Evolutionary conservation across 2,329 filamentous ascomycete species (phyloP), one percentile per base, ranked within the genome.

Genomic region (Penicillium janthinellum): DNA sequence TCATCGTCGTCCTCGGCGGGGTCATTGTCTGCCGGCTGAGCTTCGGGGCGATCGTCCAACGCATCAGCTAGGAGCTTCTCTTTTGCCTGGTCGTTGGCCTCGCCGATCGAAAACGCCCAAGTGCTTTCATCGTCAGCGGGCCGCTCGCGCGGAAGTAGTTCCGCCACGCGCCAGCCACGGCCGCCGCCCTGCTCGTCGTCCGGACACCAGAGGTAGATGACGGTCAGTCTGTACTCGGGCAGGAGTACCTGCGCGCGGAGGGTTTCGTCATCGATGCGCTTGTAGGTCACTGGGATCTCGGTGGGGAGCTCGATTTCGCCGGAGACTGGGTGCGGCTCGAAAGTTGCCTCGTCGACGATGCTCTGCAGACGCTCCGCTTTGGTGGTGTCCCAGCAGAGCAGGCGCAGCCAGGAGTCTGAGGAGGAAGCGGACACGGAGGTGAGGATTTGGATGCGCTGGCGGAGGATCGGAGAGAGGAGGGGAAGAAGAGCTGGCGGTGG

Each of bases 281-380:
- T 81, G 75, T 86, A 89, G 35, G 79, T 77, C 37, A 85, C 79
- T 3, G 78, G 74, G 35, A 83, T 75, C n/a, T 84, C 79, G 44
- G 86, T 84, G 20, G 84, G 82, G 4, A 88, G 73, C 69, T 89
- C 86, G 47, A 89, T 82, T 68, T 89, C 86, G 50, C 86, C 86
- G 1, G 86, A 88, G 3, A 84, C 83, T 0, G 86, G 86, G 66
- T 89, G 86, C 47, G 85, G 84, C 70, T 88, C 86, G 57, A 88
- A 82, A 17, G 78, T 78, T 35, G 85, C 77, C 38, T 79, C 78
- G 60, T 83, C 81, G 38, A 88, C 79, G 22, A 84, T 71, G 12
- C 78, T 75, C 51, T 84, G 82, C 11, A 88, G 76, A 58, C 78
- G 80, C 35, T 83, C 79, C 3, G 83, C 85, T 55, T 81, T 79